Percentiles rank a stretch among this genome's conserved stretches.
Evolutionary conservation across 306 rosid species (phyloP).

Genomic region (Herpetospermum pedunculosum): DNA sequence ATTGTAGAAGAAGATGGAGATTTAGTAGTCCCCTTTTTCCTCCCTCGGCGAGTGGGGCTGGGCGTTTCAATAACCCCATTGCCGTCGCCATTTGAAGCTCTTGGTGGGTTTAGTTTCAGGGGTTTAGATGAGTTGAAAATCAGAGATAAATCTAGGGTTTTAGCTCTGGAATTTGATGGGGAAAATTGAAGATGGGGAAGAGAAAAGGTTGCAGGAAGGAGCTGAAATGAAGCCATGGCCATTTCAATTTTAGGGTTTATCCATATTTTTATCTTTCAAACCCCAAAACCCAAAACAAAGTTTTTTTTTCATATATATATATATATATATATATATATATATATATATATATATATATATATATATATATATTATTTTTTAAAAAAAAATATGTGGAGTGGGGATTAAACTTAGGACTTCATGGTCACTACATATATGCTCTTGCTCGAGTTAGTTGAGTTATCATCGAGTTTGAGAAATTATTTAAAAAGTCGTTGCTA

Average conservation of each 20-base stretch:
- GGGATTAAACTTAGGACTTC: no score
- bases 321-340: no score
- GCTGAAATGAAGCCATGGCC: constrained; percentile 45
- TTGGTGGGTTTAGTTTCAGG: constrained; percentile 10
- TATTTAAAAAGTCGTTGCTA: no score
- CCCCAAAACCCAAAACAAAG: neutral
- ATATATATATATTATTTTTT: no score
- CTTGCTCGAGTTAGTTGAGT: no score
- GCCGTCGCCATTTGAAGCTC: constrained; percentile 29
- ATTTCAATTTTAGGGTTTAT: constrained; percentile 36
- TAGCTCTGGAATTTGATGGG: neutral
- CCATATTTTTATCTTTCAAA: constrained; percentile 4
- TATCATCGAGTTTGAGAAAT: no score
- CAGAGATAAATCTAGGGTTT: neutral
- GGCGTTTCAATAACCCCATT: constrained; percentile 33
- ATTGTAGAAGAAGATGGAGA: constrained; percentile 14
- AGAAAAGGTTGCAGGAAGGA: constrained; percentile 18
- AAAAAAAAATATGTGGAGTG: no score
- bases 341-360: no score
- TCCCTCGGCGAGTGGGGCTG: constrained; percentile 48
- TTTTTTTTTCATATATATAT: no score
- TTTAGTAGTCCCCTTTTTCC: constrained; percentile 33
- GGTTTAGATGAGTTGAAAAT: neutral
- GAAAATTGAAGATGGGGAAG: constrained; percentile 12
- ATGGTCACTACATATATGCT: no score